phyloP scores from a whole-genome alignment of 768 basidiomycete genomes.

The Lactarius evosmus region DNA sequence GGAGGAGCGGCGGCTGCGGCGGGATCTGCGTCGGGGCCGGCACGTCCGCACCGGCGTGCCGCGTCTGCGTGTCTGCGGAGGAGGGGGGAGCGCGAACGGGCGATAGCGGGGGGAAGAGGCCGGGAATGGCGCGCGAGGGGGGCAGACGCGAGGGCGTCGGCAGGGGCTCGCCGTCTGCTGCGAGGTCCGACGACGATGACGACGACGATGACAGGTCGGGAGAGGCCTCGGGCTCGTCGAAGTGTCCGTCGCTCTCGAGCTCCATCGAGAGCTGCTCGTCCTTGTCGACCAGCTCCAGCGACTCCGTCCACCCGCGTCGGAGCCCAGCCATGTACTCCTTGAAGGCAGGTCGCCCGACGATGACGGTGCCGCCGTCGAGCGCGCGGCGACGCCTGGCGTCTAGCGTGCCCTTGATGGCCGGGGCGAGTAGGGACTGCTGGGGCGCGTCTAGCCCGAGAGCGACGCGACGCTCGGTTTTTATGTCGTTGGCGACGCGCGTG shows the following conservation, averaged over 20 bases:
- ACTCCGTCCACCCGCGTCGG: conserved; percentile 77
- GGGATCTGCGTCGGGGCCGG: conserved; percentile 58
- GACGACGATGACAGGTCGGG: conserved; percentile 22
- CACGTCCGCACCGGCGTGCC: conserved; percentile 38
- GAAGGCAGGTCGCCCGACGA: conserved; percentile 85
- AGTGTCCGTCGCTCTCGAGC: conserved; percentile 69
- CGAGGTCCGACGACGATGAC: conserved; percentile 29
- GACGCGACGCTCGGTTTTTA: conserved; percentile 65
- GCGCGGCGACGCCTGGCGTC: conserved; percentile 54
- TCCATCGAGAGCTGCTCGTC: conserved; percentile 68
- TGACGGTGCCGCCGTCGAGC: conserved; percentile 77
- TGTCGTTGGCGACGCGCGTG: conserved; percentile 67
- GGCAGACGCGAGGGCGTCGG: conserved; percentile 42
- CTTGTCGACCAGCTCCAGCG: conserved; percentile 60
- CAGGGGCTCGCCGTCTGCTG: conserved; percentile 39
- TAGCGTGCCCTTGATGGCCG: conserved; percentile 53
- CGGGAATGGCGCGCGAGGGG: conserved; percentile 35
- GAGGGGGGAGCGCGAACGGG: conserved; percentile 31
- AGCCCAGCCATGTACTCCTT: conserved; percentile 95
- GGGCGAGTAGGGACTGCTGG: conserved; percentile 40
- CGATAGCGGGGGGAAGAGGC: conserved; percentile 31
- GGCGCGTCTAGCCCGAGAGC: conserved; percentile 60
- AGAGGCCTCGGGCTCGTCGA: conserved; percentile 61
- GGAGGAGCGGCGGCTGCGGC: conserved; percentile 71
- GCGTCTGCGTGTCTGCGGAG: conserved; percentile 28